Evolutionary conservation across 495 filamentous ascomycete species (phyloP), one percentile per base, ranked within the genome.

Genomic region (Xylaria intraflava): DNA sequence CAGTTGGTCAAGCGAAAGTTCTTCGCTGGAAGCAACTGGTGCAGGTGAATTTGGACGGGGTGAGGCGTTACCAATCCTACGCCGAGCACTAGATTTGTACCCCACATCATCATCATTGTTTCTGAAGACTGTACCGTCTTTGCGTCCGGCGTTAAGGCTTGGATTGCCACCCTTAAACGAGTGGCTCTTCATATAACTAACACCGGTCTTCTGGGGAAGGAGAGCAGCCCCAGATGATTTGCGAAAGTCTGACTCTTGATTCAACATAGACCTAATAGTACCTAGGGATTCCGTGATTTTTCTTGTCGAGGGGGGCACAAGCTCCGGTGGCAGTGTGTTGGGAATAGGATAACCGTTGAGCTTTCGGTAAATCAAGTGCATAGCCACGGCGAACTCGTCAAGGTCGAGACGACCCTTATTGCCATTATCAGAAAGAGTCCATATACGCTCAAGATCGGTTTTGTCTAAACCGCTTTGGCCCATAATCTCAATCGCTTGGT

Each of bases 281-380:
- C 90, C 92, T 46, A 97, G 87, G 16, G 91, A 92, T 58, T 91
- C 88, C 59, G 85, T 90, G 55, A 99, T 75, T 62, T 96, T 95
- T 41, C 91, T 83, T n/a, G 92, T 94, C 5, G 92, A 96, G 1
- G 94, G 94, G 41, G 94, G 94, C 12, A 97, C 84, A 44, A 99
- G 83, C 73, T 99, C 94, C 5, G 94, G 83, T 4, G 94, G 94
- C 14, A 97, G 77, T 39, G 88, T 87, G 60, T 83, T 86, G n/a
- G 94, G 94, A 41, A 96, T 79, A 1, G 93, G 90, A 62, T 99
- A 96, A 24, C 90, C 90, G 57, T 97, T 97, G 23, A 97, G 78
- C 65, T 91, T 95, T 57, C 94, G 83, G 65, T 97, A 99, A 50
- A 99, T 97, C 67, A 99, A 72, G 78, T 99, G 94, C 93, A 99